These are phyloP conservation scores for Verbascum thapsus DNA, from an alignment of 257 asterid genomes.

Conservation along the genomic window DNA sequence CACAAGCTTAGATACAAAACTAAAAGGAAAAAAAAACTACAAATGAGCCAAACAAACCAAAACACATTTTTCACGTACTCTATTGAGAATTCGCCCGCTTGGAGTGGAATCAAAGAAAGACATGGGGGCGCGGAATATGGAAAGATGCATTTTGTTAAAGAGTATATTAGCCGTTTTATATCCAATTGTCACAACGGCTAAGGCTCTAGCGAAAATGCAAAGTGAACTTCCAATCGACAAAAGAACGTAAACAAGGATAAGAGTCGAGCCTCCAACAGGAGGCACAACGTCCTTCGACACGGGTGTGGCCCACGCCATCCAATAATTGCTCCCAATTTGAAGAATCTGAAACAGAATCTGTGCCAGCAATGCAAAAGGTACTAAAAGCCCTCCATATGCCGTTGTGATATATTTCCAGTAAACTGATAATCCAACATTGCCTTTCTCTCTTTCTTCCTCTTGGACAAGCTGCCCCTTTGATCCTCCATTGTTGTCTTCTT, in stretches of 20 bases:
- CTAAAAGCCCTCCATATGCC: constrained; percentile 79
- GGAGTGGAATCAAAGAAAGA: constrained; percentile 98
- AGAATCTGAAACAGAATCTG: constrained; percentile 65
- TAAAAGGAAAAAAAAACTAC: background rate
- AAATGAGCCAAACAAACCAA: background rate
- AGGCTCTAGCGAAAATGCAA: constrained; percentile 63
- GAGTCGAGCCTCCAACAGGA: constrained; percentile 63
- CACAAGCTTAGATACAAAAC: constrained; percentile 15
- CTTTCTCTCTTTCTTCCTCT: constrained; percentile 95
- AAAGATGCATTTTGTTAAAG: constrained; percentile 68
- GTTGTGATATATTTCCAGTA: constrained; percentile 83
- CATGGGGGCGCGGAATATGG: constrained; percentile 92
- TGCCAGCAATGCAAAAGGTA: constrained; percentile 71
- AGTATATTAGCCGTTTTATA: constrained; percentile 73
- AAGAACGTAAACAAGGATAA: constrained; percentile 66
- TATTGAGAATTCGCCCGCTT: constrained; percentile 82
- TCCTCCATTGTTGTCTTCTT: constrained; percentile 33
- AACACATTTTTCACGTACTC: constrained; percentile 52
- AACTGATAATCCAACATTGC: constrained; percentile 68
- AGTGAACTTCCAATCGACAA: constrained; percentile 71
- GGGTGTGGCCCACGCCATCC: constrained; percentile 99
- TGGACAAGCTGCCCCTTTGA: constrained; percentile 72
- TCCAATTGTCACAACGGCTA: constrained; percentile 56
- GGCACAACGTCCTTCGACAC: constrained; percentile 61
- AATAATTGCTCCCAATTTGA: constrained; percentile 92